Percentiles rank a stretch among this genome's conserved stretches.
phyloP scores from a whole-genome alignment of 768 basidiomycete genomes.

The Rhodosporidiobolus odoratus region DNA sequence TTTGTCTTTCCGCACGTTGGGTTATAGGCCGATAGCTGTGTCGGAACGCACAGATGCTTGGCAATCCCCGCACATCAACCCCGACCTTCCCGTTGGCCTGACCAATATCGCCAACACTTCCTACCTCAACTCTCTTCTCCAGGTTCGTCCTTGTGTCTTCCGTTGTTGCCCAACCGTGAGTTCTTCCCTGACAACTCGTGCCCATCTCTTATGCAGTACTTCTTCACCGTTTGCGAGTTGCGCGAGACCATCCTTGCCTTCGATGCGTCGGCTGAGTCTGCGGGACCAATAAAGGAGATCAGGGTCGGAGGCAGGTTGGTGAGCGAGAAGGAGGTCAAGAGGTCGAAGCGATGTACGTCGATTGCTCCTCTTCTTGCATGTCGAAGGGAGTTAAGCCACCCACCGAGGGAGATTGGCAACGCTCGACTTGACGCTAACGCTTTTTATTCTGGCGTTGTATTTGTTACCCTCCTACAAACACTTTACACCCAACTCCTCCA shows the following conservation, averaged over 20 bases:
- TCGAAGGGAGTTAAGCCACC: too few species aligned
- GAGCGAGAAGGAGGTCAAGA: conserved; percentile 69
- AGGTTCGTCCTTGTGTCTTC: conserved; percentile 55
- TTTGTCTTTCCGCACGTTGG: background rate
- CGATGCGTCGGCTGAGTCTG: conserved; percentile 53
- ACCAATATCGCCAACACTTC: conserved; percentile 72
- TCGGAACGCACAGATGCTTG: background rate
- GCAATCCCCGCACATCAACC: conserved; percentile 43
- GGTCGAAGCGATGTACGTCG: conserved; percentile 73
- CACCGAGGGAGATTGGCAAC: too few species aligned
- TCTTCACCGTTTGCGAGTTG: conserved; percentile 89
- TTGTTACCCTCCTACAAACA: conserved; percentile 70
- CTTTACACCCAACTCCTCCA: conserved; percentile 73
- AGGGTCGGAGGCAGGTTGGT: conserved; percentile 82
- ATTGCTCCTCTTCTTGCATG: background rate
- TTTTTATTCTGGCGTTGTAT: conserved; percentile 50
- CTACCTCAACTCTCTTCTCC: conserved; percentile 90
- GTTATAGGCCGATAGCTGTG: conserved; percentile 45
- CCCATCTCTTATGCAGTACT: conserved; percentile 58
- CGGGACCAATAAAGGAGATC: conserved; percentile 53
- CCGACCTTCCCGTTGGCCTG: conserved; percentile 63
- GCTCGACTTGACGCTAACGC: background rate
- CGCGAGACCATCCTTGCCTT: conserved; percentile 64
- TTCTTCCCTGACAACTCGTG: background rate
- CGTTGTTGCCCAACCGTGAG: background rate